Percentiles rank a stretch among this genome's conserved stretches.
Evolutionary conservation across 2,329 filamentous ascomycete species (phyloP).

Genomic region (Tolypocladium cylindrosporum): DNA sequence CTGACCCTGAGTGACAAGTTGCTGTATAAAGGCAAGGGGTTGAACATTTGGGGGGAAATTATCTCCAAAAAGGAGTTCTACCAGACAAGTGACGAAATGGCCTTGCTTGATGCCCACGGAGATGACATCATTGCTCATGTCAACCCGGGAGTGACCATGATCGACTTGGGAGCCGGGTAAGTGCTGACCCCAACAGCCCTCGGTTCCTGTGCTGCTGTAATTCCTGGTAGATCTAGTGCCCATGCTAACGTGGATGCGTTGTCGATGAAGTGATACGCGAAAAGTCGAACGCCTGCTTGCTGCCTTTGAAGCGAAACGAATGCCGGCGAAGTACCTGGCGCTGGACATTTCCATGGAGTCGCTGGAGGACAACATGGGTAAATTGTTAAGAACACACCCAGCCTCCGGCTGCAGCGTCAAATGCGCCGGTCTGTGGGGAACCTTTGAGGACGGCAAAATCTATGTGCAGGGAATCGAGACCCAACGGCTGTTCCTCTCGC

Average conservation of each 20-base stretch:
- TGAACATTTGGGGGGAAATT: constrained; percentile 30
- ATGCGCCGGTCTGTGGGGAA: constrained; percentile 29
- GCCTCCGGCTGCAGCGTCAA: constrained; percentile 15
- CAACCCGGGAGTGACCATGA: constrained; percentile 20
- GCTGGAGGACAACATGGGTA: constrained; percentile 21
- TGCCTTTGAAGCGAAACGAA: constrained; percentile 19
- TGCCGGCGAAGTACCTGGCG: constrained; percentile 24
- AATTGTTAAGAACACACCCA: constrained; percentile 19
- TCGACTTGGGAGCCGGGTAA: constrained; percentile 33
- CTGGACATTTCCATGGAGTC: constrained; percentile 29
- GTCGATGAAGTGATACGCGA: constrained; percentile 23
- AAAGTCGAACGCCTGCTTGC: constrained; percentile 28
- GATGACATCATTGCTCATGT: constrained; percentile 21
- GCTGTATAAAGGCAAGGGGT: constrained; percentile 26
- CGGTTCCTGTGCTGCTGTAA: not conserved
- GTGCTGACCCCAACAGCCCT: constrained; percentile 7
- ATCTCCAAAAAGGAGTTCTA: constrained; percentile 29
- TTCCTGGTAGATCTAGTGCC: not conserved
- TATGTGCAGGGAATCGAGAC: constrained; percentile 19
- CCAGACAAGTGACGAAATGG: constrained; percentile 30
- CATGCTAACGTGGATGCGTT: not conserved
- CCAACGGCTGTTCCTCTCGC: constrained; percentile 27
- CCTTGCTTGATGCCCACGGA: constrained; percentile 23
- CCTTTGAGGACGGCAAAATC: constrained; percentile 24
- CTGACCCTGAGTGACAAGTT: constrained; percentile 28